Base-by-base conservation (phyloP, 352 stramenopile species). In the Phytophthora pisi region DNA sequence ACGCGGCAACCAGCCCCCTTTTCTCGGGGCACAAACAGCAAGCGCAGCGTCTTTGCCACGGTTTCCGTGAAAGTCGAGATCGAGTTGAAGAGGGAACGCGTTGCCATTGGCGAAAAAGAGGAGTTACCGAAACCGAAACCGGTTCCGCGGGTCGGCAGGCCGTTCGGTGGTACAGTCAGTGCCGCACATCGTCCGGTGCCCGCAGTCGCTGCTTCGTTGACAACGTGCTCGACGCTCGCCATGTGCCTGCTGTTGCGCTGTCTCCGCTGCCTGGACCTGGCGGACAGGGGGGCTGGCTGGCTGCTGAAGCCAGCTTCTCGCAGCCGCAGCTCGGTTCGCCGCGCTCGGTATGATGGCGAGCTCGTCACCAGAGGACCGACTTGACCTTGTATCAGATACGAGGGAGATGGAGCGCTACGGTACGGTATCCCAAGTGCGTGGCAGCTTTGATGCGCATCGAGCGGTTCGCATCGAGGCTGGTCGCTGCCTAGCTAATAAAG, bases 91-190 rank as follows among this genome's bases (percentile, higher is more conserved):
- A 9, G 40, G 40, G 40, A 20, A 46, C n/a, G 40, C 13, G n/a
- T 20, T n/a, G 40, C 4, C 40, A 46, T 46, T 46, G 40, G 40
- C 16, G 40, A 6, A 46, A 40, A 40, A 40, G 34, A 40, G 4
- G 34, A 16, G 40, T n/a, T 20, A n/a, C 13, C 40, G 40, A 46
- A 20, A 46, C 40, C 40, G 40, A 20, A 20, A 20, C 20, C 20
- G 34, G 34, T 40, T 40, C 5, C 13, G 15, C 13, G 15, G 58
- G 4, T 30, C 26, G 20, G 55, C 42, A 49, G n/a, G 1, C 1
- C 9, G 16, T 57, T 72, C 49, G 56, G 61, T 70, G 66, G 61
- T 62, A 34, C 40, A 61, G 70, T 66, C 66, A 66, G 54, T 61
- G 57, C 20, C 2, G 55, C 31, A 61, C 46, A 57, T 61, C 47